phyloP scores from a whole-genome alignment of 2,329 filamentous ascomycete species.

The Emmonsiellopsis sp. region DNA sequence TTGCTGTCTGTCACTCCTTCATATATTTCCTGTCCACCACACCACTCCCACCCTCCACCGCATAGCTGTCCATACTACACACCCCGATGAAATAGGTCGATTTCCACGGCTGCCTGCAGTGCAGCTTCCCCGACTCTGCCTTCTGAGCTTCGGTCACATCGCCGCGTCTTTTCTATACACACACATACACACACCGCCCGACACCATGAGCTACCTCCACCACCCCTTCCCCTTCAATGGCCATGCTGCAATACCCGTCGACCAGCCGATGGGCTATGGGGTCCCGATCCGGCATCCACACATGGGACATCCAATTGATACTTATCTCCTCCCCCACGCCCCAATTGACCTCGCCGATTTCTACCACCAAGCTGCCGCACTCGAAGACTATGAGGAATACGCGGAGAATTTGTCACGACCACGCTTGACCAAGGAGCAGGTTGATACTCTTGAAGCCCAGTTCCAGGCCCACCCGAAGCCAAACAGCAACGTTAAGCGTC shows the following conservation, averaged over 20 bases:
- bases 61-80: conserved; percentile 5
- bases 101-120: conserved; percentile 11
- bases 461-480: conserved; percentile 43
- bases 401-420: conserved; percentile 40
- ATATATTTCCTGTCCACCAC: conserved; percentile 10
- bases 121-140: conserved; percentile 7
- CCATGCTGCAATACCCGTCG: conserved; percentile 26
- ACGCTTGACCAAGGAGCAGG: conserved; percentile 43
- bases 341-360: conserved; percentile 35
- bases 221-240: conserved; percentile 27
- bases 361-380: conserved; percentile 29
- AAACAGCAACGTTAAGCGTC: conserved; percentile 40
- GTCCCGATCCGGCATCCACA: conserved; percentile 26
- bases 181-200: conserved; percentile 5
- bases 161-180: conserved; percentile 5
- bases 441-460: conserved; percentile 40
- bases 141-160: conserved; percentile 1
- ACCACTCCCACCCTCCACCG: neutral
- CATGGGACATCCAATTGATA: conserved; percentile 30
- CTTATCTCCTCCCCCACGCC: conserved; percentile 28
- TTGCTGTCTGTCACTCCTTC: conserved; percentile 4
- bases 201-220: conserved; percentile 30
- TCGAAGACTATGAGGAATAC: conserved; percentile 37
- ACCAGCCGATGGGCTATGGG: conserved; percentile 27
- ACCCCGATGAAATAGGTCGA: conserved; percentile 11